Conservation (phyloP, 164 flowering plant species). For the Nymphaea colorata region DNA sequence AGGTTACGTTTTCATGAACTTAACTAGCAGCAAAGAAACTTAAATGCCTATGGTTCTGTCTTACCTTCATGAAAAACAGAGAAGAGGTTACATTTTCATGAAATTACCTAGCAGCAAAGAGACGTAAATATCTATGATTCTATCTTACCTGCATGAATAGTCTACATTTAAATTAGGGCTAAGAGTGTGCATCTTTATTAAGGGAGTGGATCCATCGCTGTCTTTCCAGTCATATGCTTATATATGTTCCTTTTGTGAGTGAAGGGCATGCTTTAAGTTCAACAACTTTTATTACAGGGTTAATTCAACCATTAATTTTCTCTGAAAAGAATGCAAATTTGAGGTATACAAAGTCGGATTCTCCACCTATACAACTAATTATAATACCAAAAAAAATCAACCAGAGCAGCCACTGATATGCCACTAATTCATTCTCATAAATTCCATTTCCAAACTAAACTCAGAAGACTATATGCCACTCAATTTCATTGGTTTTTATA, state of each 20-base stretch:
- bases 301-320: slow-evolving; percentile 67
- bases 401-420: slow-evolving; percentile 76
- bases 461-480: too few species aligned
- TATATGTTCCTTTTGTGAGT: slow-evolving; percentile 59
- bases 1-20: neutral
- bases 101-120: too few species aligned
- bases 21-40: too few species aligned
- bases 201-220: slow-evolving; percentile 88
- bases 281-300: slow-evolving; percentile 77
- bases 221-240: slow-evolving; percentile 93
- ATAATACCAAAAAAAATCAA: slow-evolving; percentile 80
- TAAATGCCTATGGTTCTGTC: neutral
- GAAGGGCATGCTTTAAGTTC: slow-evolving; percentile 97
- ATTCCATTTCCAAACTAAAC: too few species aligned
- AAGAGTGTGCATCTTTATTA: slow-evolving; percentile 98
- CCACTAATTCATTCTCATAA: too few species aligned
- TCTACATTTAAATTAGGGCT: slow-evolving; percentile 96
- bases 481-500: too few species aligned
- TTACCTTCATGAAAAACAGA: slow-evolving; percentile 97
- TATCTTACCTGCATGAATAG: slow-evolving; percentile 76
- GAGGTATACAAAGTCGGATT: slow-evolving; percentile 87
- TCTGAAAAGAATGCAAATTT: slow-evolving; percentile 83
- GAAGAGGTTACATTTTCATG: too few species aligned
- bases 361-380: slow-evolving; percentile 94
- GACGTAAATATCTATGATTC: neutral